phyloP scores from a whole-genome alignment of 345 rosid genomes.

The Stellera chamaejasme region DNA sequence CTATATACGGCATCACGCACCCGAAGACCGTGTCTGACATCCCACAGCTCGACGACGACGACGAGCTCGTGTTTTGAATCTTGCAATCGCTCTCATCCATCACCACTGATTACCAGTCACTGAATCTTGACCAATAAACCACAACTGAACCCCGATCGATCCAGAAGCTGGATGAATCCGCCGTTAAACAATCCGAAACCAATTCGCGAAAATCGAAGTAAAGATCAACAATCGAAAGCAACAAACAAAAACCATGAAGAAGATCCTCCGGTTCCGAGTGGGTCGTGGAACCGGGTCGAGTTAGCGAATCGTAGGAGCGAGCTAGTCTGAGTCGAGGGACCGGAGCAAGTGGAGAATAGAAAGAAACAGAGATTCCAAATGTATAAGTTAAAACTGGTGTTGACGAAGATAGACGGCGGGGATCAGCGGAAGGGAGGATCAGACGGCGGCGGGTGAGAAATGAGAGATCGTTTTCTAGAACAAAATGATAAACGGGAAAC shows the following conservation, averaged over 20 bases:
- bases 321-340: neutral
- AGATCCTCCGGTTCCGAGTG: neutral
- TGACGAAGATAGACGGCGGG: slow-evolving; percentile 14
- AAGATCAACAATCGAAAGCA: neutral
- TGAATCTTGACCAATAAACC: too few relatives aligned
- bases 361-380: neutral
- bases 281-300: slow-evolving; percentile 6
- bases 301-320: neutral
- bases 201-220: too few relatives aligned
- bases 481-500: neutral
- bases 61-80: slow-evolving; percentile 14
- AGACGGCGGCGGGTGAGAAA: slow-evolving; percentile 16
- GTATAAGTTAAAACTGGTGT: neutral
- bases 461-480: neutral
- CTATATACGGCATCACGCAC: slow-evolving; percentile 59
- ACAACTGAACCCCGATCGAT: too few relatives aligned
- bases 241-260: neutral
- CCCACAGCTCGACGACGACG: neutral
- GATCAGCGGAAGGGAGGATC: slow-evolving; percentile 12
- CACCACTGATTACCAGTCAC: too few relatives aligned
- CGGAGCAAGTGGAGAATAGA: neutral
- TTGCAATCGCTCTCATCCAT: slow-evolving; percentile 38
- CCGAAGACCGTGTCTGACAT: slow-evolving; percentile 51
- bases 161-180: too few relatives aligned
- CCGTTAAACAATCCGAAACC: too few relatives aligned